Conservation (phyloP, 257 asterid genomes). For the Solanum chiquidenum region DNA sequence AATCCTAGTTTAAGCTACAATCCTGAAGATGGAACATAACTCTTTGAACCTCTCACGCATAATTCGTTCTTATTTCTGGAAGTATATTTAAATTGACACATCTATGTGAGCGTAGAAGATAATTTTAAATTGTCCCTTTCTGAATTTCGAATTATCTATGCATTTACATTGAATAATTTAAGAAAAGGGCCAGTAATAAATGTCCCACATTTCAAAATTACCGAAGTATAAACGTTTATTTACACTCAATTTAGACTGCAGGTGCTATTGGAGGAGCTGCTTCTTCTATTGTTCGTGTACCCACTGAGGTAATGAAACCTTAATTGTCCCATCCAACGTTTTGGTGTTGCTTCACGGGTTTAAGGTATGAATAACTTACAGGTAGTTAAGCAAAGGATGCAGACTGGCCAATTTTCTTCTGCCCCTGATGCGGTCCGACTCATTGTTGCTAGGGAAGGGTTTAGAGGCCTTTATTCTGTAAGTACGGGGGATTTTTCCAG, state of each 20-base stretch:
- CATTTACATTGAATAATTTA: neutral
- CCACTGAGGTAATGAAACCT: conserved; percentile 42
- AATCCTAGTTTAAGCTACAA: neutral
- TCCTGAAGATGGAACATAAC: neutral
- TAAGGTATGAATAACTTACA: conserved; percentile 6
- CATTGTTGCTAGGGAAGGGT: conserved; percentile 56
- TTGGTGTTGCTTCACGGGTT: neutral
- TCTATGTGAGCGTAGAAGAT: neutral
- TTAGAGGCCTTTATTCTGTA: conserved; percentile 61
- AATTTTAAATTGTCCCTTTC: neutral
- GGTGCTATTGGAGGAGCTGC: conserved; percentile 68
- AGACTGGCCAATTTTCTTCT: conserved; percentile 53
- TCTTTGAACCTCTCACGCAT: neutral
- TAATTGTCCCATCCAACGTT: neutral
- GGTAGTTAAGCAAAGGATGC: conserved; percentile 74
- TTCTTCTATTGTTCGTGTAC: conserved; percentile 61
- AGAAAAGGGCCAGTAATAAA: neutral
- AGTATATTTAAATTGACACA: neutral
- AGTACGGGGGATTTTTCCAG: neutral
- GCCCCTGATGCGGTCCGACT: conserved; percentile 50
- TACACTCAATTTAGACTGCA: conserved; percentile 41
- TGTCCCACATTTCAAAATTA: neutral
- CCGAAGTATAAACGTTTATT: neutral
- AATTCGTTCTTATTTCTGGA: neutral
- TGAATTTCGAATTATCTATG: neutral